Evolutionary conservation across 1,284 basidiomycete species (phyloP), one percentile per base, ranked within the genome.

Genomic region (Abortiporus biennis): DNA sequence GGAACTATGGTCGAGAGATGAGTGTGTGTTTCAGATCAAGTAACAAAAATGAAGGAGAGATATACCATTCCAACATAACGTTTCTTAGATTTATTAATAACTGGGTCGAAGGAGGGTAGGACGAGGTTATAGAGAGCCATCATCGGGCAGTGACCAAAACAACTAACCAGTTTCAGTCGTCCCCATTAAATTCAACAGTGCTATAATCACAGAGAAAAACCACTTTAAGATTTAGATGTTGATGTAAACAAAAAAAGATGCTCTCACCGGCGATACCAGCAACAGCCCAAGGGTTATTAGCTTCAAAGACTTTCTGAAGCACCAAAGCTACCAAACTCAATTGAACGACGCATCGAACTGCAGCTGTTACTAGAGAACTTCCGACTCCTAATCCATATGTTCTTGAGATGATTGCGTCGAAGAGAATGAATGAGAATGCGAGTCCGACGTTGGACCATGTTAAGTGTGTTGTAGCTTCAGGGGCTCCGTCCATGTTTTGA

Each of bases 261-360:
- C 20, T 71, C 81, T 58, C 58, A 85, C 84, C 67, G 13, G 77
- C 78, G 42, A 92, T 86, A 1, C 74, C 79, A 3, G 75, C 76
- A 1, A 92, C 85, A 4, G 75, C 79, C 76, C 77, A 88, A 4
- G 80, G 73, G 52, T 82, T 81, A 35, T 85, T 68, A 2, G 80
- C 76, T 47, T 80, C 78, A 52, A 92, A 91, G 1, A 92, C 83
- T 27, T 72, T 72, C 50, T 85, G 78, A 24, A 92, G 63, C 2
- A 92, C 57, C 20, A 80, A 63, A 0, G 77, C 84, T 50, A 92
- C 83, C 9, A 88, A 58, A 12, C 76, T 75, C 21, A 93, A 75
- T 64, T 93, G 90, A 11, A 83, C 59, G 15, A 88, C 66, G 57
- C 90, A 93, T 60, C 90, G 67, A 22, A 79, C 43, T 0, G 87